A percentile compares a stretch with the other conserved stretches of the same genome.
Evolutionary conservation across 1,284 basidiomycete species (phyloP).

Genomic region (Leccinum huronense): DNA sequence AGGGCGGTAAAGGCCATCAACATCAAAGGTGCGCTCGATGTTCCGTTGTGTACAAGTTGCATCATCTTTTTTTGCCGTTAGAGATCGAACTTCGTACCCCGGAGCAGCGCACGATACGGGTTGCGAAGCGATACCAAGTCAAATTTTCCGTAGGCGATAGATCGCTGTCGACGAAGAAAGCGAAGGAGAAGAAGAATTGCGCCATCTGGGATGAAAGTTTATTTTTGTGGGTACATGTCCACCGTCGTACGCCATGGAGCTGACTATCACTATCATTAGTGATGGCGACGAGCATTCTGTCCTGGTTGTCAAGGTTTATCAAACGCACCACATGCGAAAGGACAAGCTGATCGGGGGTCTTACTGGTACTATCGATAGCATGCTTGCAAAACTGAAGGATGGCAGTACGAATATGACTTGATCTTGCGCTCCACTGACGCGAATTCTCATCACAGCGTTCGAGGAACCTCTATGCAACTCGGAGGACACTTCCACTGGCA

Average conservation of each 20-base stretch:
- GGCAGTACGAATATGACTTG: background rate
- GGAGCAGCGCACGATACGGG: background rate
- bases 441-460: background rate
- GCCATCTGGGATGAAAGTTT: background rate
- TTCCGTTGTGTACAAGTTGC: background rate
- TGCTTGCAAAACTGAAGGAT: background rate
- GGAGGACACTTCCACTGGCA: background rate
- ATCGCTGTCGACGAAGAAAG: background rate
- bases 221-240: background rate
- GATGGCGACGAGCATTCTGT: no score
- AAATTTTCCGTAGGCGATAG: background rate
- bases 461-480: background rate
- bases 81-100: background rate
- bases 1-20: no score
- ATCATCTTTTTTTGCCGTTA: background rate
- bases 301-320: background rate
- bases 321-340: background rate
- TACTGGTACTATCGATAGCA: background rate
- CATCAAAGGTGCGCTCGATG: no score
- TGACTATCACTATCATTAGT: background rate
- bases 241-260: background rate
- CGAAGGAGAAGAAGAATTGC: background rate
- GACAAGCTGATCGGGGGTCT: background rate
- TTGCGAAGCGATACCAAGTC: background rate
- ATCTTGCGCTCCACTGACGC: background rate